phyloP scores from a whole-genome alignment of 805 yeast genomes.

The Cyberlindnera galapagoensis region DNA sequence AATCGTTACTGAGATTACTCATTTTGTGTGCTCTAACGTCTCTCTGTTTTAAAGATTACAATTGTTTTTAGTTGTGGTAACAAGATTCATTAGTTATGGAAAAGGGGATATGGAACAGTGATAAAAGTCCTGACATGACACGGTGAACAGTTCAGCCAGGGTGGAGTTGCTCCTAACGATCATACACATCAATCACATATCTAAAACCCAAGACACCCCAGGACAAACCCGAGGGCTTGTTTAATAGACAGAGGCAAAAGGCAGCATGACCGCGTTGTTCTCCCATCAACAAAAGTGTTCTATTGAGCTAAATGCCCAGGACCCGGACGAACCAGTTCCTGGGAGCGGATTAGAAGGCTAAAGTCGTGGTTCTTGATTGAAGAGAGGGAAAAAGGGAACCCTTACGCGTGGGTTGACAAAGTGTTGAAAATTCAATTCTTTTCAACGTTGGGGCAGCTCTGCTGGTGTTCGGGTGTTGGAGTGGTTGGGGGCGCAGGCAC shows the following conservation, averaged over 20 bases:
- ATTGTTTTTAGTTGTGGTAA: too few relatives aligned
- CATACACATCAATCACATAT: too few relatives aligned
- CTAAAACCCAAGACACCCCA: slow-evolving; percentile 1
- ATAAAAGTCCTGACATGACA: slow-evolving; percentile 21
- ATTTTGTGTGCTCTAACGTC: too few relatives aligned
- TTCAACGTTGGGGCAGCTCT: background rate
- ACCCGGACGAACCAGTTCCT: slow-evolving; percentile 26
- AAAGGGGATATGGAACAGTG: slow-evolving; percentile 22
- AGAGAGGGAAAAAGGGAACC: slow-evolving; percentile 1
- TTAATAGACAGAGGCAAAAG: too few relatives aligned
- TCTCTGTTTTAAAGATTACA: background rate
- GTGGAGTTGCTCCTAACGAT: slow-evolving; percentile 25
- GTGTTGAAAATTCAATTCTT: background rate
- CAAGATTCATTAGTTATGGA: too few relatives aligned
- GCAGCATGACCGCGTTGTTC: slow-evolving; percentile 11
- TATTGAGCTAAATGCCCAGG: slow-evolving; percentile 20
- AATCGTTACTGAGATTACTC: too few relatives aligned
- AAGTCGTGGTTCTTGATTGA: slow-evolving; percentile 16
- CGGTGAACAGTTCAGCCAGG: slow-evolving; percentile 21
- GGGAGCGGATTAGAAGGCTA: slow-evolving; percentile 25
- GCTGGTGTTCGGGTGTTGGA: slow-evolving; percentile 2
- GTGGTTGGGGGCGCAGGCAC: background rate
- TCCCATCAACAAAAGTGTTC: slow-evolving; percentile 27
- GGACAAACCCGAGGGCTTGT: background rate
- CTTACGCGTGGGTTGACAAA: too few relatives aligned